phyloP scores from a whole-genome alignment of 164 flowering plant genomes.

The Macadamia integrifolia region DNA sequence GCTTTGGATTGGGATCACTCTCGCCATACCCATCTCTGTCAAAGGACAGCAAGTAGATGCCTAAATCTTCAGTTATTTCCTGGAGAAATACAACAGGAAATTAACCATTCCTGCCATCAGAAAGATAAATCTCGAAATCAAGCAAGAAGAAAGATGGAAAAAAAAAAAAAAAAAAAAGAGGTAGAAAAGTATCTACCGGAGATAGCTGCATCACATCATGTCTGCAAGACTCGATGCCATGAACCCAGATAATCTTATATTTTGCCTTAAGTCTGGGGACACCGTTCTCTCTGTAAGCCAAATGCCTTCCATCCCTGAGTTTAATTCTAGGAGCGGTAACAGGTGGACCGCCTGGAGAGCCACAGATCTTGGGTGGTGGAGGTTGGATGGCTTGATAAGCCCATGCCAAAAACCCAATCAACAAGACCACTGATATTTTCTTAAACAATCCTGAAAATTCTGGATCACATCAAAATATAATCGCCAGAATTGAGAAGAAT shows the following conservation, averaged over 20 bases:
- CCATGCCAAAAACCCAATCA: constrained; percentile 32
- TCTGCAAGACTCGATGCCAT: constrained; percentile 29
- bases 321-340: constrained; percentile 46
- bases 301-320: constrained; percentile 55
- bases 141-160: not conserved
- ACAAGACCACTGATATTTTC: constrained; percentile 22
- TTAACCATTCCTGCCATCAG: not conserved
- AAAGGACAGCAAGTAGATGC: constrained; percentile 48
- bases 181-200: constrained; percentile 3
- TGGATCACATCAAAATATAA: not conserved
- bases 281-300: constrained; percentile 51
- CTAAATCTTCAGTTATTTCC: constrained; percentile 51
- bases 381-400: constrained; percentile 37
- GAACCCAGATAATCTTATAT: constrained; percentile 40
- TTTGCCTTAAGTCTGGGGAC: constrained; percentile 44
- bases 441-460: constrained; percentile 27
- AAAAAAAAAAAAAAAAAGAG: not conserved
- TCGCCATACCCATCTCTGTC: constrained; percentile 84
- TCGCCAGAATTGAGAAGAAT: not conserved
- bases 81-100: constrained; percentile 14
- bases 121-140: not conserved
- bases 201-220: constrained; percentile 8
- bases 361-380: constrained; percentile 48
- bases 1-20: constrained; percentile 62
- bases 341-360: constrained; percentile 45